phyloP scores from a whole-genome alignment of 106 monocot genomes.

The Phalaenopsis equestris region DNA sequence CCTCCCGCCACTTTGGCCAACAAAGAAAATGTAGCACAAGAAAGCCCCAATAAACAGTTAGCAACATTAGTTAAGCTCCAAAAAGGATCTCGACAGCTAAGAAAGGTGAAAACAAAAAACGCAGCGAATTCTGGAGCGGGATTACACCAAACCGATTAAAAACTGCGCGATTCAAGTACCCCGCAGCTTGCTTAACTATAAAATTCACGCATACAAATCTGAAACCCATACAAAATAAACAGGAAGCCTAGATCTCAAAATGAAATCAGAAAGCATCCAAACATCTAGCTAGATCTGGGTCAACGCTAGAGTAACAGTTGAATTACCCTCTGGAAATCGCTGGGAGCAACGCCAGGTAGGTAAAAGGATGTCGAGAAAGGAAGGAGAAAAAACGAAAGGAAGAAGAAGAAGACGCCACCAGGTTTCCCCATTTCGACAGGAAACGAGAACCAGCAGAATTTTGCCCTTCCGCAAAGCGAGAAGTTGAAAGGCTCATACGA shows the following conservation, averaged over 20 bases:
- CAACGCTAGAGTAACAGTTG: too few species aligned
- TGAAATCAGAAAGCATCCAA: too few species aligned
- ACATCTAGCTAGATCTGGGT: constrained; percentile 6
- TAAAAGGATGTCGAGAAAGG: constrained; percentile 18
- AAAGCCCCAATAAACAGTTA: too few species aligned
- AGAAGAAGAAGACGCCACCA: constrained; percentile 4
- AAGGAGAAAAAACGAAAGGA: constrained; percentile 8
- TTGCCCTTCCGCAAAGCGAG: too few species aligned
- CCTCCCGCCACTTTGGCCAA: too few species aligned
- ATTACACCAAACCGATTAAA: background rate
- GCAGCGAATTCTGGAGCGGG: background rate
- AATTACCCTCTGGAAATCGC: constrained; percentile 38
- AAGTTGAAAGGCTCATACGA: too few species aligned
- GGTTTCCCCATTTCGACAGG: constrained; percentile 12
- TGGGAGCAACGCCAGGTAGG: constrained; percentile 42
- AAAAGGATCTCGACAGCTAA: background rate
- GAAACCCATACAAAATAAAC: background rate
- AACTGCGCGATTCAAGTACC: too few species aligned
- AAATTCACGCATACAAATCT: background rate
- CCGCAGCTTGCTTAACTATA: background rate
- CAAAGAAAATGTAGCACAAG: too few species aligned
- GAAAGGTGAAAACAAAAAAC: background rate
- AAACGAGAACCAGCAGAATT: too few species aligned
- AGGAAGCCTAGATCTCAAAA: background rate
- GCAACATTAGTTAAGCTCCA: too few species aligned